Evolutionary conservation across 208 protist genomes (phyloP).

Genomic region (Naegleria fowleri): DNA sequence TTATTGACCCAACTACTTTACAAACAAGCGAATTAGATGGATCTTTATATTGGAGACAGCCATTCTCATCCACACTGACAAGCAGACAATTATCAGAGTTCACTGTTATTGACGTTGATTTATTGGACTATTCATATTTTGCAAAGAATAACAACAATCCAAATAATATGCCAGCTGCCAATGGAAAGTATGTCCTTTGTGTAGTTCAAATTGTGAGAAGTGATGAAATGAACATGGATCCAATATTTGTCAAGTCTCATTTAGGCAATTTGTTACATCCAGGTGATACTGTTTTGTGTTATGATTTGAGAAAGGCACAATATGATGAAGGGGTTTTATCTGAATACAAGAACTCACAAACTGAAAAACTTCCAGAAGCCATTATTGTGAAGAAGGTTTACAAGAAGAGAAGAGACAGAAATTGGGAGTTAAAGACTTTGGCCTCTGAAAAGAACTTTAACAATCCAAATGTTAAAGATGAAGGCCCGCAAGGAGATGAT

Average conservation of each 20-base stretch:
- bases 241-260: conserved; percentile 77
- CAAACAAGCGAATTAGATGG: conserved; percentile 77
- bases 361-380: conserved; percentile 72
- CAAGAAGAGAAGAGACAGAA: conserved; percentile 48
- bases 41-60: conserved; percentile 82
- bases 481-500: neutral
- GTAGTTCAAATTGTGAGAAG: conserved; percentile 88
- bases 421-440: conserved; percentile 40
- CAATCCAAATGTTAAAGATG: neutral
- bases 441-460: conserved; percentile 27
- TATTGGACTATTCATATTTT: conserved; percentile 64
- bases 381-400: conserved; percentile 87
- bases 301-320: conserved; percentile 72
- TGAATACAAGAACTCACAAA: conserved; percentile 59
- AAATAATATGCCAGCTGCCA: conserved; percentile 21
- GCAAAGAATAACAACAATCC: conserved; percentile 47
- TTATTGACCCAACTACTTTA: conserved; percentile 91
- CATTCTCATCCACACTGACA: conserved; percentile 74
- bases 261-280: conserved; percentile 81
- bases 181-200: conserved; percentile 59
- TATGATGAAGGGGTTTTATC: conserved; percentile 78
- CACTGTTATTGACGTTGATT: conserved; percentile 85
- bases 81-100: conserved; percentile 81
- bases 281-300: conserved; percentile 87
- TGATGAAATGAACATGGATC: conserved; percentile 87